These are phyloP conservation scores for Grigorovia transvaalensis DNA, from an alignment of 805 yeast species.

Conservation along the genomic window DNA sequence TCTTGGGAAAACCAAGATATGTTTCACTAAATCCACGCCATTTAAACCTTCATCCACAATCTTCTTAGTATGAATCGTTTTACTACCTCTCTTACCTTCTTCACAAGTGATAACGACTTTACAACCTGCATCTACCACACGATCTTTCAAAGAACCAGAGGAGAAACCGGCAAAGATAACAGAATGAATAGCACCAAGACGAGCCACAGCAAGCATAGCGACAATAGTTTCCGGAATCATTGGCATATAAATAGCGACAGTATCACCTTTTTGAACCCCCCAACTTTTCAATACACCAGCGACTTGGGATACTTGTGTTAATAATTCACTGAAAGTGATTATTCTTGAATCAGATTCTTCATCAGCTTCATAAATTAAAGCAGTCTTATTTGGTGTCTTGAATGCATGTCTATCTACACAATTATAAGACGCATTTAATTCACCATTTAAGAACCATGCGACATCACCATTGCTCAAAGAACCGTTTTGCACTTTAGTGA, in stretches of 20 bases:
- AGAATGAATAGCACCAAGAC: constrained; percentile 93
- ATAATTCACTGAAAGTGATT: constrained; percentile 78
- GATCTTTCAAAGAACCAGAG: constrained; percentile 82
- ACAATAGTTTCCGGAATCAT: constrained; percentile 96
- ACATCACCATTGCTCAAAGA: constrained; percentile 64
- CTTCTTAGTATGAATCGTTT: constrained; percentile 80
- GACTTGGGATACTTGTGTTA: constrained; percentile 73
- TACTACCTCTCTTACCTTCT: constrained; percentile 93
- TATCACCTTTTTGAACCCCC: constrained; percentile 91
- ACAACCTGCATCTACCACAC: constrained; percentile 80
- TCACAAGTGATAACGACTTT: constrained; percentile 87
- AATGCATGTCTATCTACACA: constrained; percentile 94
- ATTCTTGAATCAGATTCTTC: constrained; percentile 63
- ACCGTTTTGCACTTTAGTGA: constrained; percentile 40
- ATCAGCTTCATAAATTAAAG: constrained; percentile 89
- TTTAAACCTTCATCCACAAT: constrained; percentile 90
- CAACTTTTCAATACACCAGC: constrained; percentile 74
- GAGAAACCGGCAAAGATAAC: constrained; percentile 96
- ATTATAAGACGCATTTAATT: constrained; percentile 85
- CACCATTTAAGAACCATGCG: constrained; percentile 93
- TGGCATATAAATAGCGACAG: constrained; percentile 92
- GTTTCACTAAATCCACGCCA: constrained; percentile 60
- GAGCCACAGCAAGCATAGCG: constrained; percentile 85
- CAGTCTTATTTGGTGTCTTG: constrained; percentile 72
- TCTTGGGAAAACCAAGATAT: constrained; percentile 81